Percentiles rank a stretch among this genome's conserved stretches.
Conservation (phyloP, 2,329 filamentous ascomycete genomes). For the Phaeosphaeriaceae sp. region DNA sequence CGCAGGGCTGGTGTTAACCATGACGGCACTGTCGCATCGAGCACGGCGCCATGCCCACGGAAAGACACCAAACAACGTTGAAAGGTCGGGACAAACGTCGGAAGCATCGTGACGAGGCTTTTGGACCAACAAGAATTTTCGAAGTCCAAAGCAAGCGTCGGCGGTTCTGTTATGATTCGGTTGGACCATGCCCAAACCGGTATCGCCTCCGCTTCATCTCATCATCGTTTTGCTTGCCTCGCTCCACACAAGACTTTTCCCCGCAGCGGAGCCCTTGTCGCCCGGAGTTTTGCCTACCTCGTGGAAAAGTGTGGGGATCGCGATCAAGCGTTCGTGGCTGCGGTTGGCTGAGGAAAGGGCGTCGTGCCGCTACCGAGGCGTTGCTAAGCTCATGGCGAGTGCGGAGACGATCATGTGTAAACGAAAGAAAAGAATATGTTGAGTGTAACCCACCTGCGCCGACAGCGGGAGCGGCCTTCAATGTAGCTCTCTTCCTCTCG, state of each 20-base stretch:
- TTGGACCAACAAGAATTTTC: constrained; percentile 14
- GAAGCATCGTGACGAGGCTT: constrained; percentile 15
- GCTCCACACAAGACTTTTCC: constrained; percentile 11
- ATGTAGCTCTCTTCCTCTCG: neutral
- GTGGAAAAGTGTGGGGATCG: constrained; percentile 9
- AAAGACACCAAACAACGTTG: constrained; percentile 6
- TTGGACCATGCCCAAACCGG: constrained; percentile 4
- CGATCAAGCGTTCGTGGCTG: constrained; percentile 1
- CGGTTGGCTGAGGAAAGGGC: constrained; percentile 1
- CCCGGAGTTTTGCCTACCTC: constrained; percentile 16
- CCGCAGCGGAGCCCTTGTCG: constrained; percentile 2
- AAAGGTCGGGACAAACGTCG: neutral
- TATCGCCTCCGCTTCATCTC: constrained; percentile 3
- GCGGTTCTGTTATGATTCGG: constrained; percentile 6
- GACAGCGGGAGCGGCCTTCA: neutral
- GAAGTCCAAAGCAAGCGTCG: constrained; percentile 15
- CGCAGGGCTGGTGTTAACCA: constrained; percentile 3
- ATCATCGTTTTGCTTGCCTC: neutral
- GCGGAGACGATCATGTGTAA: constrained; percentile 6
- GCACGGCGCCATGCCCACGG: constrained; percentile 4
- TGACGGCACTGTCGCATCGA: constrained; percentile 10
- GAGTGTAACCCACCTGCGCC: constrained; percentile 1
- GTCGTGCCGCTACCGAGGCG: constrained; percentile 6
- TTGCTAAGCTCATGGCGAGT: constrained; percentile 1
- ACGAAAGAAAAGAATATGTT: constrained; percentile 1